Evolutionary conservation across 2,329 filamentous ascomycete genomes (phyloP), one percentile per base, ranked within the genome.

Genomic region (Hypoxylon sp.): DNA sequence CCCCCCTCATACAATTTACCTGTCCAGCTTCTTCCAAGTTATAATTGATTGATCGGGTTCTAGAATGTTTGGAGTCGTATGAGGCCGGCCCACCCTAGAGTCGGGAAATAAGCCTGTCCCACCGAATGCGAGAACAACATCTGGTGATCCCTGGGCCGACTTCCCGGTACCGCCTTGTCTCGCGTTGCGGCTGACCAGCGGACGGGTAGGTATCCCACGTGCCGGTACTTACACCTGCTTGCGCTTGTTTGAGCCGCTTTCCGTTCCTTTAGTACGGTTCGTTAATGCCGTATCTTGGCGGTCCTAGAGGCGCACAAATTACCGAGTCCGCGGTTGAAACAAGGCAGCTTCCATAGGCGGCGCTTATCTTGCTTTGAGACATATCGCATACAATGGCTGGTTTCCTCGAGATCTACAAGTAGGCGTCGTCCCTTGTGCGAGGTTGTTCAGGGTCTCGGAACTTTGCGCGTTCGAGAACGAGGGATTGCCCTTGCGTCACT

Each of bases 201-300:
- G n/a, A 50, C 65, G 60, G 60, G 30, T 62, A 58, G 57, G 41
- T 63, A 63, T 67, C 65, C 56, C 60, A 64, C 60, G 65, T 67
- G 65, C 55, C 38, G 17, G 21, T 21, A 50, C 43, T 32, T n/a
- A 55, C 51, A 49, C 45, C 23, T 41, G 3, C 50, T 30, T 36
- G 57, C 43, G 49, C 30, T 55, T 19, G 30, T 23, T 38, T 50
- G 36, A 60, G 56, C 56, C 57, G 51, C 52, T 36, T 56, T 38
- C 32, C 25, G 38, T 28, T 41, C 49, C 48, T 59, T 57, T 9
- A 4, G 14, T 45, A 51, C 48, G 55, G 34, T 21, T 11, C 3
- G 28, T 30, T 19, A 56, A 21, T 43, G 17, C 38, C n/a, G 38
- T n/a, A 48, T 21, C 21, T 38, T 19, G 28, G 21, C 19, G 34